Base-by-base conservation (phyloP, 2,329 filamentous ascomycete species). In the Elsinoe australis region DNA sequence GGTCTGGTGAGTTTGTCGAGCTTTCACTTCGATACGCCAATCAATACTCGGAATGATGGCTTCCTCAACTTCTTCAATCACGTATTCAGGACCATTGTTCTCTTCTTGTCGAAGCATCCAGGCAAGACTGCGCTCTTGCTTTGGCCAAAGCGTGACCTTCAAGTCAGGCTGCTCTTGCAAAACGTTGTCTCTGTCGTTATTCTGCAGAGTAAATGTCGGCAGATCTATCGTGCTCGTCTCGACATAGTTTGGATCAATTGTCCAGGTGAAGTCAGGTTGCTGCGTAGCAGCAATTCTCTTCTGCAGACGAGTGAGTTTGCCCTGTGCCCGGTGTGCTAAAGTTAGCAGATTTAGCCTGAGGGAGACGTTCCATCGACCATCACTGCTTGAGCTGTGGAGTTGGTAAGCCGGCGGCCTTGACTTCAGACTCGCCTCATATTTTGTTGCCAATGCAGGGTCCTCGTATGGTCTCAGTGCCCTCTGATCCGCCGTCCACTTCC, bases 31-130 rank as follows among this genome's bases (percentile, higher is more conserved):
- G 2, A 71, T 70, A 50, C 75, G 71, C 75, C 78, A 83, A 8
- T 72, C 55, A 0, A 58, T 47, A 8, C 39, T 36, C 0, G 66
- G 56, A 9, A 80, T 58, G 1, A 70, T 51, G 2, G 70, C 71
- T 58, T 84, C 81, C 51, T 79, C 77, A 0, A 74, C 61, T 54
- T 80, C 79, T 53, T 75, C 67, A 50, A 80, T 68, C 1, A 63
- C 51, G 52, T 80, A 80, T 0, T 59, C 52, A 1, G 49, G 39
- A 4, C 60, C 59, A 2, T 59, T 50, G 8, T 64, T 59, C 1
- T 57, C 52, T 56, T 84, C 81, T 58, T 79, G 76, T 0, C 53
- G 14, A 7, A 67, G 57, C 78, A 82, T 82, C 80, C 80, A 85
- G 0, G 61, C 53, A 2, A 85, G 60, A 2, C 75, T 76, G 14